Percentiles rank a stretch among this genome's conserved stretches.
These are phyloP conservation scores for Macrolepiota fuliginosa DNA, from an alignment of 768 basidiomycete species.

Conservation along the genomic window DNA sequence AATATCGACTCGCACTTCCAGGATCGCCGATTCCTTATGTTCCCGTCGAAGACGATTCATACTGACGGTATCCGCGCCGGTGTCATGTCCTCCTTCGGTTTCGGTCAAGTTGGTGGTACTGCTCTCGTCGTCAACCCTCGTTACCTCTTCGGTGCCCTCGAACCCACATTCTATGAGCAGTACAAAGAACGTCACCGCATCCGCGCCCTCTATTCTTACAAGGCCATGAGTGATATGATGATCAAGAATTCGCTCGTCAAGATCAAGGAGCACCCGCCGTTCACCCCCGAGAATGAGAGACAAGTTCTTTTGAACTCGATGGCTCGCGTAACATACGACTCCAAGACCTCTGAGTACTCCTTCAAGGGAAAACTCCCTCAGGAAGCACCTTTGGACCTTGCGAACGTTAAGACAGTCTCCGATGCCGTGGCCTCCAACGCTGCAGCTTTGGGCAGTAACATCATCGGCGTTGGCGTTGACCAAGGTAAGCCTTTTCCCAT, in stretches of 20 bases:
- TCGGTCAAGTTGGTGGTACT: conserved; percentile 97
- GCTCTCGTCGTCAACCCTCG: conserved; percentile 88
- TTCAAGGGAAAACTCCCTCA: conserved; percentile 67
- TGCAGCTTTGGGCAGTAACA: conserved; percentile 33
- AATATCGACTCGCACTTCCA: conserved; percentile 94
- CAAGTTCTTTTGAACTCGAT: conserved; percentile 89
- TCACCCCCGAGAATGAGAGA: conserved; percentile 79
- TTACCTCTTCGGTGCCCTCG: conserved; percentile 82
- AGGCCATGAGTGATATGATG: conserved; percentile 95
- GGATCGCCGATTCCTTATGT: conserved; percentile 87
- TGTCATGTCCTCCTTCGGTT: conserved; percentile 95
- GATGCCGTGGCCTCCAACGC: conserved; percentile 42
- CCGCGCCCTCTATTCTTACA: conserved; percentile 75
- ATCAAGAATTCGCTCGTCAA: conserved; percentile 89
- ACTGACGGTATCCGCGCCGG: conserved; percentile 91
- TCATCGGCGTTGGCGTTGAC: conserved; percentile 84
- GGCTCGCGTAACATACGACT: conserved; percentile 78
- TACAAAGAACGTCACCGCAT: conserved; percentile 69
- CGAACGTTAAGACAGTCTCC: conserved; percentile 68
- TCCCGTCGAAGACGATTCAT: conserved; percentile 95
- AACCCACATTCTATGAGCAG: conserved; percentile 71
- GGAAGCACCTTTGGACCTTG: conserved; percentile 48
- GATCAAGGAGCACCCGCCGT: conserved; percentile 93
- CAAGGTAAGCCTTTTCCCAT: conserved; percentile 57
- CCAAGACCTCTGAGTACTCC: conserved; percentile 84